phyloP scores from a whole-genome alignment of 306 rosid species.

The Dalbergia oliveri region DNA sequence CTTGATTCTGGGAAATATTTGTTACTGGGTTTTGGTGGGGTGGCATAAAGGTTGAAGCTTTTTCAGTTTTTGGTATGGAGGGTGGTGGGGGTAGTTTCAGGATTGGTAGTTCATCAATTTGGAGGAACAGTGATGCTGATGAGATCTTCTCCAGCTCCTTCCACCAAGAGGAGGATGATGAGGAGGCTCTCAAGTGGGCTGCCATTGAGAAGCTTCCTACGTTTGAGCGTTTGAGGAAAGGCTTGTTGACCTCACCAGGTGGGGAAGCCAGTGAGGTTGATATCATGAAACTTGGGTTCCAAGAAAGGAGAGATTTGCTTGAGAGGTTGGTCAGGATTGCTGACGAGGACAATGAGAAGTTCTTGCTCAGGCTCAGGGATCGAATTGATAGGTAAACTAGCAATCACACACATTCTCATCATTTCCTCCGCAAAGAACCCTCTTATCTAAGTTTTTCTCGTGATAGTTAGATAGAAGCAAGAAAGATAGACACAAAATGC shows the following conservation, averaged over 20 bases:
- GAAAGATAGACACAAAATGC: no score
- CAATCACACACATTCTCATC: not conserved
- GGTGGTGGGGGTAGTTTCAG: not conserved
- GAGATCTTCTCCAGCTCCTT: not conserved
- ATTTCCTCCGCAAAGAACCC: no score
- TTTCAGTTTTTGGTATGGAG: not conserved
- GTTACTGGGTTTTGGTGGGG: no score
- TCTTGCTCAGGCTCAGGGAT: conserved; percentile 66
- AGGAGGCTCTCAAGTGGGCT: conserved; percentile 48
- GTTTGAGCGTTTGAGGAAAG: conserved; percentile 40
- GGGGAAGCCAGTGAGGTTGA: conserved; percentile 70
- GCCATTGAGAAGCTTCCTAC: conserved; percentile 44
- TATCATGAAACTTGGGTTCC: conserved; percentile 58
- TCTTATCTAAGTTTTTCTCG: no score
- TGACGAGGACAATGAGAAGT: conserved; percentile 74
- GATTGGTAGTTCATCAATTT: not conserved
- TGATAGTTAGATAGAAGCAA: no score
- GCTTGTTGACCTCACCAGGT: conserved; percentile 38
- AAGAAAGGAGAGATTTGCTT: conserved; percentile 60
- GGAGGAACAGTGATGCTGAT: conserved; percentile 2
- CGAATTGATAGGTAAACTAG: conserved; percentile 63
- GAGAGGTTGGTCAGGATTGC: conserved; percentile 69
- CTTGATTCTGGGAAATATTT: no score
- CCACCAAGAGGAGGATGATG: conserved; percentile 39
- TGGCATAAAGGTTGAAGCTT: not conserved